Conservation (phyloP, 148 eudicot genomes). For the Vaccinium darrowii region DNA sequence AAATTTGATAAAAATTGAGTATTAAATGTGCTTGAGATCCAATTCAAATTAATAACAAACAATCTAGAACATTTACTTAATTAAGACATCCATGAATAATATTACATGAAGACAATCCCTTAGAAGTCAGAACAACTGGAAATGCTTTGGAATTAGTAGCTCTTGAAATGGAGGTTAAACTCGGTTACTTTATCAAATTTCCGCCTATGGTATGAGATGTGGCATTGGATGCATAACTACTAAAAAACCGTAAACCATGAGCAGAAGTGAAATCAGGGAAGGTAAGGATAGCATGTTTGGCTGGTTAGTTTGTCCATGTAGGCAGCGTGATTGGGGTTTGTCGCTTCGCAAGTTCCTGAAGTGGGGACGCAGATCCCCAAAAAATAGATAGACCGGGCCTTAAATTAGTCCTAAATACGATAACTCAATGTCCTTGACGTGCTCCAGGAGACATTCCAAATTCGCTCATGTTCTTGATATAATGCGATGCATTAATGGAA, state of each 20-base stretch:
- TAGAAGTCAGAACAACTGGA: neutral
- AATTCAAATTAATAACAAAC: neutral
- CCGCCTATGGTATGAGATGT: neutral
- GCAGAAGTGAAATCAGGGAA: neutral
- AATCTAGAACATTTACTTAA: neutral
- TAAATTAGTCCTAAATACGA: neutral
- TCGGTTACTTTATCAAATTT: neutral
- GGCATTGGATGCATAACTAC: neutral
- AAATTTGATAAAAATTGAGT: neutral
- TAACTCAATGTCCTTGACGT: neutral
- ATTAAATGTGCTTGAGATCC: neutral
- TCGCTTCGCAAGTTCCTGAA: neutral
- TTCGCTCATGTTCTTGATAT: neutral
- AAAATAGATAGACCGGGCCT: neutral
- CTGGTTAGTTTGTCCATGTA: neutral
- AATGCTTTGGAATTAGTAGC: neutral
- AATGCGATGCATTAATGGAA: neutral
- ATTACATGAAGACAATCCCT: neutral
- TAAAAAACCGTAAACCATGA: neutral
- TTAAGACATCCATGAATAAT: neutral
- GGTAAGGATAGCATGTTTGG: neutral
- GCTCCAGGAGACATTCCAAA: neutral
- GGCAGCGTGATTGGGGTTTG: neutral
- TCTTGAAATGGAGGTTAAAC: neutral
- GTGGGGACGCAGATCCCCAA: neutral